phyloP scores from a whole-genome alignment of 192 early-diverging fungal species.

The Jimgerdemannia flammicorona region DNA sequence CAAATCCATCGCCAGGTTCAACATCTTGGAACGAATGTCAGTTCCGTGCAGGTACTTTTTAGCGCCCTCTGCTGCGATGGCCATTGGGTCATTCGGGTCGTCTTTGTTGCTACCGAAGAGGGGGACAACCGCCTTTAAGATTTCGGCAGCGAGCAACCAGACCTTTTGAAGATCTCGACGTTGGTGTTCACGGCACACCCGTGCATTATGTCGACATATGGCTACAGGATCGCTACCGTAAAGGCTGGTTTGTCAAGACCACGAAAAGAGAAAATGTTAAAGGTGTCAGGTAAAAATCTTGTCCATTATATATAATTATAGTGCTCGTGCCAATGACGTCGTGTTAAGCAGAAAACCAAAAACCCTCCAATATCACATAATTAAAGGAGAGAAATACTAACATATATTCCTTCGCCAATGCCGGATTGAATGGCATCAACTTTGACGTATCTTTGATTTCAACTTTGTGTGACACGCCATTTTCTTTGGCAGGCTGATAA shows the following conservation, averaged over 20 bases:
- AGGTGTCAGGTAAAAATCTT: not conserved
- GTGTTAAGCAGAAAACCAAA: not conserved
- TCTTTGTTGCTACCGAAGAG: not conserved
- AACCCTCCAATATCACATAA: not conserved
- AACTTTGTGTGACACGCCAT: constrained; percentile 31
- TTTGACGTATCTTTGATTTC: constrained; percentile 51
- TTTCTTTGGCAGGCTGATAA: constrained; percentile 21
- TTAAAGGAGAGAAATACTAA: constrained; percentile 21
- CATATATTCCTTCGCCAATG: constrained; percentile 59
- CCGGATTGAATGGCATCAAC: constrained; percentile 52
- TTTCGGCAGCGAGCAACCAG: constrained; percentile 62
- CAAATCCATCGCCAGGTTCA: not conserved
- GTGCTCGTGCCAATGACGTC: not conserved
- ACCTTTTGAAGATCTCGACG: constrained; percentile 57
- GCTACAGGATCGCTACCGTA: constrained; percentile 50
- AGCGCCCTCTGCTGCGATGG: not conserved
- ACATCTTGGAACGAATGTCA: not conserved
- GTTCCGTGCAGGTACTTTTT: not conserved
- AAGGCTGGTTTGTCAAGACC: constrained; percentile 30
- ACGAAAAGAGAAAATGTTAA: constrained; percentile 9
- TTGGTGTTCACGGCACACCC: constrained; percentile 39
- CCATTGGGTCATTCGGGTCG: not conserved
- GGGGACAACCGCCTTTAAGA: constrained; percentile 48
- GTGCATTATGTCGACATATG: constrained; percentile 61
- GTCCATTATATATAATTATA: not conserved